phyloP scores from a whole-genome alignment of 768 basidiomycete genomes.

The Agaricus bisporus region DNA sequence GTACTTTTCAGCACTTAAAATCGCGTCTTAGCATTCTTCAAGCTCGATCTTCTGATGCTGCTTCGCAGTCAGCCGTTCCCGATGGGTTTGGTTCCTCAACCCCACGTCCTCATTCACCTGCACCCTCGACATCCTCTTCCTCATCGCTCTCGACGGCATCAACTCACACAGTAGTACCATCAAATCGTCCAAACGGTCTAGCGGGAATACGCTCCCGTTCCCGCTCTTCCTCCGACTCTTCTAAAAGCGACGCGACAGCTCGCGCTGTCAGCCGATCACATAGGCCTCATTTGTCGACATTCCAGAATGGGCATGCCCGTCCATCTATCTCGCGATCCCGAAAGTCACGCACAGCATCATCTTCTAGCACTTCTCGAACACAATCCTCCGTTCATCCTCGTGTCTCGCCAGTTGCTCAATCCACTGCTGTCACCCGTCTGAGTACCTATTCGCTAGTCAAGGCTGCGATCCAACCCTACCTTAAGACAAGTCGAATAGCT shows the following conservation, averaged over 20 bases:
- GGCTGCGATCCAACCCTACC: conserved; percentile 41
- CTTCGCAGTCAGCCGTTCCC: conserved; percentile 17
- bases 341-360: conserved; percentile 18
- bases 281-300: conserved; percentile 8
- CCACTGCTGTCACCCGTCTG: conserved; percentile 18
- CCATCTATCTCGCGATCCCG: conserved; percentile 13
- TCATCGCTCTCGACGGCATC: conserved; percentile 70
- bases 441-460: conserved; percentile 38
- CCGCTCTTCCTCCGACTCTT: conserved; percentile 27
- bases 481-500: conserved; percentile 41
- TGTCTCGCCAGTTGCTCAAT: conserved; percentile 16
- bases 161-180: conserved; percentile 65
- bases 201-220: conserved; percentile 15
- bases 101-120: conserved; percentile 38
- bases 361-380: conserved; percentile 12
- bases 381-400: conserved; percentile 18
- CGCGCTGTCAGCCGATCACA: background rate
- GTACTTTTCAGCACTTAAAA: conserved; percentile 28
- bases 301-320: conserved; percentile 13
- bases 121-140: conserved; percentile 52
- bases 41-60: conserved; percentile 28
- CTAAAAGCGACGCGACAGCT: conserved; percentile 25
- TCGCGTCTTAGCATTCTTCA: conserved; percentile 35
- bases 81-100: conserved; percentile 23
- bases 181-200: conserved; percentile 21